phyloP scores from a whole-genome alignment of 305 asterid species.

The Rubia tinctorum region DNA sequence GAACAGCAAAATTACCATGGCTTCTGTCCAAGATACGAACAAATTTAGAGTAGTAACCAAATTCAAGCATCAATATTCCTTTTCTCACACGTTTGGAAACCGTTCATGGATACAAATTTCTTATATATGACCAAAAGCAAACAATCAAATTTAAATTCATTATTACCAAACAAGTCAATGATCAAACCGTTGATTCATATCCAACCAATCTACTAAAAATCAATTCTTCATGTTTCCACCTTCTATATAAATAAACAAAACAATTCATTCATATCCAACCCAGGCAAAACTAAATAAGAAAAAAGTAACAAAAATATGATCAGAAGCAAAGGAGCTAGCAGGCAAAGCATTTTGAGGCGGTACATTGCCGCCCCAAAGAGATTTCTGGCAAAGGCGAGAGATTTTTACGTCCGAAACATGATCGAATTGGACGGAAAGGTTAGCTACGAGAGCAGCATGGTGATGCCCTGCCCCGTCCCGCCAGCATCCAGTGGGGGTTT shows the following conservation, averaged over 20 bases:
- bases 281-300: neutral
- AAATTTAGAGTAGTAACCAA: too few relatives aligned
- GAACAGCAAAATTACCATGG: too few relatives aligned
- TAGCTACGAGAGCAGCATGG: conserved; percentile 21
- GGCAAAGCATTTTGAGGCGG: conserved; percentile 19
- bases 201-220: neutral
- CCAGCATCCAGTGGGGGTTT: neutral
- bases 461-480: conserved; percentile 22
- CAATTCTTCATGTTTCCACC: neutral
- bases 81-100: neutral
- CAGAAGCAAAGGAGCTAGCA: conserved; percentile 12
- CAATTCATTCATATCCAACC: neutral
- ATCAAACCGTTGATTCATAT: neutral
- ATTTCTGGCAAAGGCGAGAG: conserved; percentile 41
- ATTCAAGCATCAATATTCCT: neutral
- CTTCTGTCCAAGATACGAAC: too few relatives aligned
- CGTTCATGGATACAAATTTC: neutral
- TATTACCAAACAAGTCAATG: neutral
- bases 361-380: conserved; percentile 33
- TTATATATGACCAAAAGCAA: neutral
- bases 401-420: conserved; percentile 41
- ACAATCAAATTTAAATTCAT: neutral
- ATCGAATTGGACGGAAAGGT: conserved; percentile 36
- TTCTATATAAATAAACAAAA: neutral
- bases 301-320: neutral